These are phyloP conservation scores for Elymus sibiricus DNA, from an alignment of 176 grass and related monocot species.

Conservation along the genomic window DNA sequence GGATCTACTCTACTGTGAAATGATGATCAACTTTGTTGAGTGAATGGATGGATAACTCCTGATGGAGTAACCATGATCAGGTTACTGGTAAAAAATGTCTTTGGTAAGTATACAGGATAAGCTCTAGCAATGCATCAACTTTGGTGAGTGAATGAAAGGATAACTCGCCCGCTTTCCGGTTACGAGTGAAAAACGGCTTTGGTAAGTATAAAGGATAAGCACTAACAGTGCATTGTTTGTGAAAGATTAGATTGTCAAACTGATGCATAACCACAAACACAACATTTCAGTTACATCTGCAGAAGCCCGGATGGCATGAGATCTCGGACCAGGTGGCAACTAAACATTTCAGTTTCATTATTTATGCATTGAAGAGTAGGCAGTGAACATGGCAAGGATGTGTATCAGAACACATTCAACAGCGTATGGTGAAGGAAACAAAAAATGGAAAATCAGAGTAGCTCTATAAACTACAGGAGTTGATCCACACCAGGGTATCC, in stretches of 20 bases:
- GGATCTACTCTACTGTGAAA: background rate
- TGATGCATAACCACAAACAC: background rate
- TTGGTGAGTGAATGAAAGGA: background rate
- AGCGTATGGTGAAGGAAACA: background rate
- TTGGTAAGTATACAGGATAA: background rate
- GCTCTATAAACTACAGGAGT: slow-evolving; percentile 22
- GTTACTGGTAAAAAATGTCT: background rate
- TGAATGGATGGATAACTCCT: background rate
- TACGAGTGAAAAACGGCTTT: background rate
- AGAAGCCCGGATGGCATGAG: background rate
- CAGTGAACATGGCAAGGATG: background rate
- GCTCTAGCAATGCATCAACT: background rate
- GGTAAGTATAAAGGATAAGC: background rate
- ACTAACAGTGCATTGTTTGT: background rate
- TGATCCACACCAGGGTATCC: background rate
- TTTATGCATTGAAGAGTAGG: slow-evolving; percentile 4
- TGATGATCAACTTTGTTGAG: background rate
- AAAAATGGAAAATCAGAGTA: background rate
- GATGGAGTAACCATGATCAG: background rate
- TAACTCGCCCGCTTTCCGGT: background rate
- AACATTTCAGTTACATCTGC: background rate
- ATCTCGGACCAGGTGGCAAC: background rate
- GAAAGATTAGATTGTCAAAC: background rate
- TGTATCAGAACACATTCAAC: background rate
- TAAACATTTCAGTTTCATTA: slow-evolving; percentile 29